Base-by-base conservation (phyloP, 768 basidiomycete species). In the Scleroderma bovista region DNA sequence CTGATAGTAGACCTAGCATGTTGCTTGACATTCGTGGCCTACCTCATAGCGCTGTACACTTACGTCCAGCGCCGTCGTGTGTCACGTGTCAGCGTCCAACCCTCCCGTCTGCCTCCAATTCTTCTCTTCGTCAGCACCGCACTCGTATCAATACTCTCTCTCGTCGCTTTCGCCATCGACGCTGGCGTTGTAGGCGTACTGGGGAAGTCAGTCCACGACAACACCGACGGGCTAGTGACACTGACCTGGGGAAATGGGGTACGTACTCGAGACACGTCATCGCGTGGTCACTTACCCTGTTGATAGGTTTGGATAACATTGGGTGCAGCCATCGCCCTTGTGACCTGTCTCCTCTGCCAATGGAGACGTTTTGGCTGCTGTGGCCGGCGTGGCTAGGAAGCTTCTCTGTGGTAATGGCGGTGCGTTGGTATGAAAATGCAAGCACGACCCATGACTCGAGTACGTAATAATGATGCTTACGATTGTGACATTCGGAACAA, bases 291-390 rank as follows among this genome's bases (percentile, higher is more conserved):
- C 38, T 12, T 20, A 24, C n/a, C 6, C n/a, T 32, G 15, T 2
- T 15, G 34, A 15, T 57, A 76, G 75, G 72, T 76, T 38, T 83
- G 80, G 78, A 74, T 83, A 70, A 66, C 69, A n/a, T 63, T 81
- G 31, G 75, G 62, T 17, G 79, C 80, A 4, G 65, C 73, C 15
- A 57, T 81, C 47, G 67, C 41, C 24, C 22, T 43, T 43, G 22
- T 26, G 41, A 24, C 71, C 13, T 38, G 70, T 74, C 41, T 43
- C 15, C 11, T 24, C 13, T 41, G 47, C 40, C 45, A 52, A 20
- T 44, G 58, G 33, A 51, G 46, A 43, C 15, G 51, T 10, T 54
- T 43, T 29, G 41, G 41, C 17, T 29, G 19, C 23, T 43, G 41
- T 22, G 41, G 24, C 15, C 26, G 41, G 41, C 13, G 24, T 43